These are phyloP conservation scores for Handroanthus guayacan DNA, from an alignment of 257 asterid genomes.

Conservation along the genomic window DNA sequence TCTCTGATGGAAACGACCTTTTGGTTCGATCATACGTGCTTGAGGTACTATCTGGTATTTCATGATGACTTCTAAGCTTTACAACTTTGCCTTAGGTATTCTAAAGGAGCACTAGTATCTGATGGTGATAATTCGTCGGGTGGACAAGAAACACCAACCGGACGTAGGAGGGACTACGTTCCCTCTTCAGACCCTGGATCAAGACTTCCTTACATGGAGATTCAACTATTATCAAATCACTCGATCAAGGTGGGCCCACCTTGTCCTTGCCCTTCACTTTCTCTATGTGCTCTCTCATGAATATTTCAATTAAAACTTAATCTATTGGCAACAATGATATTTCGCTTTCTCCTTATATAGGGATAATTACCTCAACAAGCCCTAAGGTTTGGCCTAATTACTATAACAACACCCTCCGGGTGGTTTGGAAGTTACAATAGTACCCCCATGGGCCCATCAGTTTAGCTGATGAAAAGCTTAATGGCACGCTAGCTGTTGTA, in stretches of 20 bases:
- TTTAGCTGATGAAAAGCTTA: no score
- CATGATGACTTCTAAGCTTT: conserved; percentile 35
- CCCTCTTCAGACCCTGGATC: conserved; percentile 88
- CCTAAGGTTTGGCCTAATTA: no score
- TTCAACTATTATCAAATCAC: conserved; percentile 51
- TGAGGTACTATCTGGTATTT: conserved; percentile 13
- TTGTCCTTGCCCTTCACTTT: conserved; percentile 17
- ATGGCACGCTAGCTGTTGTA: no score
- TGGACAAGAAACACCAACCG: conserved; percentile 64
- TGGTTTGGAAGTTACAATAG: no score
- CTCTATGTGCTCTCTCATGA: neutral
- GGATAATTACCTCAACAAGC: no score
- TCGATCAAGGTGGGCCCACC: conserved; percentile 53
- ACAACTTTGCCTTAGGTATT: conserved; percentile 58
- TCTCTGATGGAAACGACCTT: neutral
- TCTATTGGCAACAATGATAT: no score
- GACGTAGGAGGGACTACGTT: conserved; percentile 82
- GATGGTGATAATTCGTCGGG: conserved; percentile 44
- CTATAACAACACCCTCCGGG: no score
- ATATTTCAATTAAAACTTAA: no score
- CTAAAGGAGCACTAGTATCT: conserved; percentile 72
- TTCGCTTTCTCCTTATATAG: neutral
- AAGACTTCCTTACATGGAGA: conserved; percentile 79
- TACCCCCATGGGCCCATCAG: no score
- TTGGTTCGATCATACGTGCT: neutral